Base-by-base conservation (phyloP, 257 asterid species). In the Solanum corneliomulleri region DNA sequence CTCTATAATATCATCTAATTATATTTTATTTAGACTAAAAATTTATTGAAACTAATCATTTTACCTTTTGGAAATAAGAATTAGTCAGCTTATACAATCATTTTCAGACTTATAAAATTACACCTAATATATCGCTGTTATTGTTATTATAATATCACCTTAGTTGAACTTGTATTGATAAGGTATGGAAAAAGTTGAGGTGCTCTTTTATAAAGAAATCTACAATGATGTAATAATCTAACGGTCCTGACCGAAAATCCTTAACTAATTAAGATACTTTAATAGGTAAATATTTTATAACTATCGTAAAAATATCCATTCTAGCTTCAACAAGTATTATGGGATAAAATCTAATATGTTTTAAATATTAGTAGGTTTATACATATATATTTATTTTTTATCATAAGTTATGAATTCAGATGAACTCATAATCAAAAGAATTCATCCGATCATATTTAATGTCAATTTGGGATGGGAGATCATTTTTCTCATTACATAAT, bases 1-100 rank as follows among this genome's bases (percentile, higher is more conserved):
- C 4, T 41, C 68, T 7, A 60, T 7, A 14, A 15, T 52, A 2
- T 52, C 2, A 52, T 52, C 21, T 15, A 6, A 2, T 52, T 52
- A 16, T 52, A 13, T 15, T n/a, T 64, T 11, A 64, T n/a, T 64
- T 2, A 4, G 0, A 1, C 0, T 1, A 0, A 25, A 4, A 60
- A 0, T 66, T 12, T 66, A 27, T 66, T 1, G 0, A 66, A 12
- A 27, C 27, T 25, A 66, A 2, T 66, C 0, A 1, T 3, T 66
- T 27, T 13, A 66, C 5, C 15, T 64, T 64, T 1, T 5, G 0
- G 6, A 64, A 64, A 25, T 11, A 25, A 2, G 0, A 2, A 11
- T 64, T 4, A 64, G 1, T 6, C 9, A 3, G 0, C 2, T 1
- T 64, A 64, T 23, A 13, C 20, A 49, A 1, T 14, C 2, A 4